phyloP scores from a whole-genome alignment of 192 early-diverging fungal genomes.

The Rhizophagus clarus region DNA sequence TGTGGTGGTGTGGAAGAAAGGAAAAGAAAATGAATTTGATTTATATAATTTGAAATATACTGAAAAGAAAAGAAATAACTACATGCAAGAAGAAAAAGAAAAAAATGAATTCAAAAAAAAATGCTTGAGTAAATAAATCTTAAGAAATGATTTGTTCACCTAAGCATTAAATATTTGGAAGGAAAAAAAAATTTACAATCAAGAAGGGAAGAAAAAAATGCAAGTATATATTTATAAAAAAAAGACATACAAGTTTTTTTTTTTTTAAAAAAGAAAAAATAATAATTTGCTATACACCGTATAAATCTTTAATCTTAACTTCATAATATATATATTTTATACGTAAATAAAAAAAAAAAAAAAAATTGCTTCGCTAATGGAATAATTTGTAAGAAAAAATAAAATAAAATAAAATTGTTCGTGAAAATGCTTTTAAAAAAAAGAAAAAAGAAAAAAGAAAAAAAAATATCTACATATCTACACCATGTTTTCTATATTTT shows the following conservation, averaged over 20 bases:
- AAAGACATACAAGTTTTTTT: not conserved
- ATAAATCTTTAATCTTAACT: not conserved
- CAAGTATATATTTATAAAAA: not conserved
- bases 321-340: not conserved
- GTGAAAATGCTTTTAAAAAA: conserved; percentile 9
- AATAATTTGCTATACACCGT: not conserved
- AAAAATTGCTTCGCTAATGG: not conserved
- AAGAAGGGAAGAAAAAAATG: not conserved
- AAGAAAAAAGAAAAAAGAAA: conserved; percentile 33
- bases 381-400: not conserved
- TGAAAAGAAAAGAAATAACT: not conserved
- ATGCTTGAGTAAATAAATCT: not conserved
- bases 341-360: not conserved
- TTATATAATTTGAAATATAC: not conserved
- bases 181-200: not conserved
- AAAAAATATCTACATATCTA: not conserved
- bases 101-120: not conserved
- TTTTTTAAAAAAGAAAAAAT: not conserved
- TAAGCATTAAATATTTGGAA: not conserved
- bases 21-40: not conserved
- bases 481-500: conserved; percentile 4
- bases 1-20: not conserved
- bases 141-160: not conserved
- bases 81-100: not conserved
- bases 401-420: not conserved